Conservation (phyloP, 1,284 basidiomycete genomes). For the Ceratobasidium sp. region DNA sequence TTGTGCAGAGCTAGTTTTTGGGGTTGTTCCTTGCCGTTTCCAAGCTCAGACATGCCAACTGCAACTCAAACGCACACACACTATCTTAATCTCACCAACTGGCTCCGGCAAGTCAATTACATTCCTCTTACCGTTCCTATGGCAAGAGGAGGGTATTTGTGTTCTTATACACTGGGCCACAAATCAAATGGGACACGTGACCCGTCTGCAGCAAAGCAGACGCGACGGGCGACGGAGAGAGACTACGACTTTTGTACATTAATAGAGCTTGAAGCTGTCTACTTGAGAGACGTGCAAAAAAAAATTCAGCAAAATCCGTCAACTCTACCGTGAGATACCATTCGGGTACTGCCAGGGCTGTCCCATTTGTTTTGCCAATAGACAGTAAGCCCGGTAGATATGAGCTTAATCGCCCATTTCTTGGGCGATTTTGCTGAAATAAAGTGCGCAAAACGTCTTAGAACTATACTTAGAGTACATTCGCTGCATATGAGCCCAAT, state of each 20-base stretch:
- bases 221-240: not conserved
- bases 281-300: not conserved
- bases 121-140: slow-evolving; percentile 21
- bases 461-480: not conserved
- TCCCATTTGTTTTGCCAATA: too few relatives aligned
- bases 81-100: slow-evolving; percentile 20
- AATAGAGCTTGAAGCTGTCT: not conserved
- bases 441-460: not conserved
- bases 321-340: not conserved
- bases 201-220: too few relatives aligned
- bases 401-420: not conserved
- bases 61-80: not conserved
- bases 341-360: too few relatives aligned
- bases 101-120: slow-evolving; percentile 20
- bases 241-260: not conserved
- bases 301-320: not conserved
- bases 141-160: not conserved
- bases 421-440: slow-evolving; percentile 7
- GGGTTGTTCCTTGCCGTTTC: slow-evolving; percentile 3
- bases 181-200: too few relatives aligned
- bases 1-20: not conserved
- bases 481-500: not conserved
- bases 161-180: slow-evolving; percentile 1
- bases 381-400: not conserved
- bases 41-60: slow-evolving; percentile 18